These are phyloP conservation scores for Hirsutella thompsonii DNA, from an alignment of 2,329 filamentous ascomycete genomes.

Conservation along the genomic window DNA sequence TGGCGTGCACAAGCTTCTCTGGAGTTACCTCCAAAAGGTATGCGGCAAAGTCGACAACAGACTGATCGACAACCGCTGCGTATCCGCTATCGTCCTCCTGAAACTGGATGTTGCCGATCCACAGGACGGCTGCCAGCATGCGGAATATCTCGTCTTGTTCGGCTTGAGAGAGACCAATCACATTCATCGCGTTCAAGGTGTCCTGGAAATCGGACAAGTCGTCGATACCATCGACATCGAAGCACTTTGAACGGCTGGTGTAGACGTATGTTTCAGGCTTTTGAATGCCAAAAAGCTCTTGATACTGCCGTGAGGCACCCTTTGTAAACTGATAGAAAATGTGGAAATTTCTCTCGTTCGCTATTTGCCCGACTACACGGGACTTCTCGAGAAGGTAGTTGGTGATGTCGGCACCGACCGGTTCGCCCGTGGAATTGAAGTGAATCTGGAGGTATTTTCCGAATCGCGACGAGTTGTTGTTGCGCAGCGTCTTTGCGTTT, in stretches of 20 bases:
- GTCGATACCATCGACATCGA: slow-evolving; percentile 88
- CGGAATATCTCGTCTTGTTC: slow-evolving; percentile 97
- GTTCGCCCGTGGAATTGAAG: slow-evolving; percentile 85
- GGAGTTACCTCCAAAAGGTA: slow-evolving; percentile 85
- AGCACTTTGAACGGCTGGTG: slow-evolving; percentile 87
- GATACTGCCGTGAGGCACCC: slow-evolving; percentile 75
- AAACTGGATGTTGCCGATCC: slow-evolving; percentile 92
- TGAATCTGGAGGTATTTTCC: slow-evolving; percentile 97
- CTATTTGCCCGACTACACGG: slow-evolving; percentile 87
- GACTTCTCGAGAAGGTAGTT: slow-evolving; percentile 96
- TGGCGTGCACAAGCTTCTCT: slow-evolving; percentile 67
- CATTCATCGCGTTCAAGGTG: slow-evolving; percentile 84
- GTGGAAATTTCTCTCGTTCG: slow-evolving; percentile 94
- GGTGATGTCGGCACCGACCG: slow-evolving; percentile 91
- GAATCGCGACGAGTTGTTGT: slow-evolving; percentile 98
- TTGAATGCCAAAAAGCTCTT: slow-evolving; percentile 81
- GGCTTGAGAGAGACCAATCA: slow-evolving; percentile 75
- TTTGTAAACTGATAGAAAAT: slow-evolving; percentile 99
- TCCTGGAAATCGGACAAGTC: slow-evolving; percentile 81
- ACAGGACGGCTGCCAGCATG: slow-evolving; percentile 81
- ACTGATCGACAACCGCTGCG: slow-evolving; percentile 74
- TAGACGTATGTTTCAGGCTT: slow-evolving; percentile 88
- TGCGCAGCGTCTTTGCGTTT: slow-evolving; percentile 93
- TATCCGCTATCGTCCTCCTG: slow-evolving; percentile 81
- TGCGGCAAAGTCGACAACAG: slow-evolving; percentile 86